Evolutionary conservation across 179 eudicot genomes (phyloP).

Genomic region (Silene coronaria): DNA sequence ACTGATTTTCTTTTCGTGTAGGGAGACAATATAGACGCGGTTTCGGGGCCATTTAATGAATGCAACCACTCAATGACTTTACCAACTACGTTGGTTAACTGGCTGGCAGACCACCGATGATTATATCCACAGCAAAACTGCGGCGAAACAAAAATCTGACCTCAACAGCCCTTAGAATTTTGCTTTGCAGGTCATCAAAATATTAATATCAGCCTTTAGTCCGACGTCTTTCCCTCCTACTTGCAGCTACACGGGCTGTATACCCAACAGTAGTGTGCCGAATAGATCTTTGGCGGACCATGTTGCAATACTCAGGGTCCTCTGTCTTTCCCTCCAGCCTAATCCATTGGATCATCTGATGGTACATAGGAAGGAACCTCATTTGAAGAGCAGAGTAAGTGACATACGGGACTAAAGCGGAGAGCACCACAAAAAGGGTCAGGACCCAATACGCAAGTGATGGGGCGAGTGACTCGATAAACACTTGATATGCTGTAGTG

Average conservation of each 20-base stretch:
- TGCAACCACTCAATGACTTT: neutral
- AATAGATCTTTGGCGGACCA: constrained; percentile 70
- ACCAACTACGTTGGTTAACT: no score
- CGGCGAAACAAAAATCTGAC: constrained; percentile 11
- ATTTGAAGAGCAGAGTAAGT: constrained; percentile 53
- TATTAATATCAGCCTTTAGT: constrained; percentile 22
- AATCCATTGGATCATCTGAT: constrained; percentile 85
- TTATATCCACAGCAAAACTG: constrained; percentile 13
- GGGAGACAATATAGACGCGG: neutral
- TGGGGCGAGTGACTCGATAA: constrained; percentile 59
- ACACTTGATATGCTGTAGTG: constrained; percentile 62
- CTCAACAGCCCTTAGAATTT: neutral
- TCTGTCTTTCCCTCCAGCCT: constrained; percentile 54
- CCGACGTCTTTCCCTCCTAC: constrained; percentile 24
- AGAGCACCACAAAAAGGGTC: constrained; percentile 44
- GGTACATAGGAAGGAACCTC: constrained; percentile 86
- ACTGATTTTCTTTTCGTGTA: neutral
- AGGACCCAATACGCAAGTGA: constrained; percentile 54
- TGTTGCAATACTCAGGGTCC: constrained; percentile 59
- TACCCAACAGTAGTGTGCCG: constrained; percentile 40
- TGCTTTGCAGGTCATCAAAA: neutral
- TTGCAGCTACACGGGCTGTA: constrained; percentile 39
- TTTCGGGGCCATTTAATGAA: neutral
- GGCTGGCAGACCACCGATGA: no score
- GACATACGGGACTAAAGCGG: constrained; percentile 62